phyloP scores from a whole-genome alignment of 768 basidiomycete species.

The Paxillus involutus region DNA sequence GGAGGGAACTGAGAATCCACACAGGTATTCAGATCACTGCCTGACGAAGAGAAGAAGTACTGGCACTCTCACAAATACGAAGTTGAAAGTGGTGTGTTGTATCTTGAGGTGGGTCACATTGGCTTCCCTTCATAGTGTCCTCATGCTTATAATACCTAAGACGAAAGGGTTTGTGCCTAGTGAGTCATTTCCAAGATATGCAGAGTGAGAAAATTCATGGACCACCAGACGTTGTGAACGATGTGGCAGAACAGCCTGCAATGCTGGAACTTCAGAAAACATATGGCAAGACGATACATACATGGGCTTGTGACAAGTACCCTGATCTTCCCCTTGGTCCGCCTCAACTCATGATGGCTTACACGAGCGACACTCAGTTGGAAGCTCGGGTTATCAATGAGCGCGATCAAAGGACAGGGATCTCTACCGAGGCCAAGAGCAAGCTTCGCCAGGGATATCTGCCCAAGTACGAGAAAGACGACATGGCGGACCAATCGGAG shows the following conservation, averaged over 20 bases:
- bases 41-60: conserved; percentile 46
- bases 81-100: conserved; percentile 36
- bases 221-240: conserved; percentile 27
- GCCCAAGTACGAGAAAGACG: conserved; percentile 34
- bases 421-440: conserved; percentile 35
- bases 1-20: background rate
- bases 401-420: conserved; percentile 34
- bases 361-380: conserved; percentile 38
- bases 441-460: conserved; percentile 38
- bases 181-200: background rate
- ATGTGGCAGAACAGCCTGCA: conserved; percentile 35
- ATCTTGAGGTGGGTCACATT: conserved; percentile 24
- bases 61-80: conserved; percentile 58
- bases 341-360: conserved; percentile 47
- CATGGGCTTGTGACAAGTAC: conserved; percentile 38
- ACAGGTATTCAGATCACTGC: conserved; percentile 39
- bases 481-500: conserved; percentile 39
- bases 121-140: background rate
- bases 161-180: conserved; percentile 27
- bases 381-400: conserved; percentile 27
- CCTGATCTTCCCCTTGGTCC: conserved; percentile 45
- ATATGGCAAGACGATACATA: conserved; percentile 47
- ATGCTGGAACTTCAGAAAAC: conserved; percentile 47
- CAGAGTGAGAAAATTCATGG: background rate
- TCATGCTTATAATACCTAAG: conserved; percentile 5